These are phyloP conservation scores for Cladophialophora bantiana DNA, from an alignment of 2,329 filamentous ascomycete genomes.

Conservation along the genomic window DNA sequence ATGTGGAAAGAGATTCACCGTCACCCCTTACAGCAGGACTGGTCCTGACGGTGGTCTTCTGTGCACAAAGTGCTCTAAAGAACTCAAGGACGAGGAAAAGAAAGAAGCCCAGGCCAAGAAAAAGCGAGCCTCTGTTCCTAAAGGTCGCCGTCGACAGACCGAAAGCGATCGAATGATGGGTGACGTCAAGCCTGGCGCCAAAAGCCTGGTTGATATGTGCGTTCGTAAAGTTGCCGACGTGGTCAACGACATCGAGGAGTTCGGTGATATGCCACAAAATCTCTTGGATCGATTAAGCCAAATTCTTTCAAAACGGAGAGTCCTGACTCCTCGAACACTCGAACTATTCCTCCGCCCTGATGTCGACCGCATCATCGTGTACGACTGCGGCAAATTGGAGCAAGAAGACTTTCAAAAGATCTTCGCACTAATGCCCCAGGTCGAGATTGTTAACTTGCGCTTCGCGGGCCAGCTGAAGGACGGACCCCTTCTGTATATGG, in stretches of 20 bases:
- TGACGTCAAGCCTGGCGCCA: conserved; percentile 52
- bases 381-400: conserved; percentile 71
- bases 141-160: conserved; percentile 72
- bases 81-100: conserved; percentile 71
- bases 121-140: conserved; percentile 62
- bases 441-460: conserved; percentile 75
- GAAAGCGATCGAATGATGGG: conserved; percentile 89
- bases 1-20: conserved; percentile 87
- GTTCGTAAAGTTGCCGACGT: conserved; percentile 68
- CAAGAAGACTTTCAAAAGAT: conserved; percentile 80
- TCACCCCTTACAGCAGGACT: conserved; percentile 85
- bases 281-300: conserved; percentile 66
- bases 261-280: conserved; percentile 66
- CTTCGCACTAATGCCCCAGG: conserved; percentile 73
- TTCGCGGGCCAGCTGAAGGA: conserved; percentile 95
- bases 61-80: conserved; percentile 80
- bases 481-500: conserved; percentile 78
- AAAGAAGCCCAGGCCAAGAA: conserved; percentile 64
- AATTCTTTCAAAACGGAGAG: conserved; percentile 69
- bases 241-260: conserved; percentile 69
- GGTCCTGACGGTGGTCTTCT: conserved; percentile 86
- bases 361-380: conserved; percentile 63
- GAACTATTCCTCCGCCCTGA: conserved; percentile 60
- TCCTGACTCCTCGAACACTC: conserved; percentile 58
- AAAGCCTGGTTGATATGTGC: conserved; percentile 61